Base-by-base conservation (phyloP, 1,284 basidiomycete species). In the Ganoderma lucidum region DNA sequence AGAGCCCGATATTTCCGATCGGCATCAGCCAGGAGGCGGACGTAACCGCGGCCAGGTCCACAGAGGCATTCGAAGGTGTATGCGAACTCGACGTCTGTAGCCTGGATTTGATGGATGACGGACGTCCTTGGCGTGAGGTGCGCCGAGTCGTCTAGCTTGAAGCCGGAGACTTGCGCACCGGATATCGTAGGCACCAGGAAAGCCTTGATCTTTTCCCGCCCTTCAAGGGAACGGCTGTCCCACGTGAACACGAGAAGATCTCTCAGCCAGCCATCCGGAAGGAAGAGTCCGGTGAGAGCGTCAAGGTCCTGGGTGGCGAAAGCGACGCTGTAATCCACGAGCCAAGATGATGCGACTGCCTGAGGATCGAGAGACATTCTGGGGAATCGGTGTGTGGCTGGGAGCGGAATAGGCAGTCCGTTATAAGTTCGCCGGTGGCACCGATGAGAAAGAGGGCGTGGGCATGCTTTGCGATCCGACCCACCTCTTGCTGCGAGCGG, bases 161-260 rank as follows among this genome's bases (percentile, higher is more conserved):
- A 63, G 58, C 78, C 71, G 15, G 74, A 72, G 15, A 83, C 68
- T 17, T 74, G 65, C 8, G 77, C 75, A 8, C 63, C 19, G 8
- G 72, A 48, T 23, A 82, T 73, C 6, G 73, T 73, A 69, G 84
- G 82, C 2, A 64, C 58, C 37, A 88, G 78, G 77, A 88, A 86
- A 41, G 75, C 73, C 0, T 70, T 73, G 71, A 91, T 85, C 63
- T 77, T 75, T 2, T 78, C 63, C 12, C 72, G 67, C 6, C 86
- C 84, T 67, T 83, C 81, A 73, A 90, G 86, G 0, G 89, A 88
- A 44, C 89, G 86, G 70, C 88, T 85, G 74, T 89, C 85, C 88
- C 88, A 91, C 3, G 89, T 88, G 60, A 90, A 80, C 0, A 87
- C 82, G 12, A 90, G 82, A 66, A 88, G 82, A 75, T 91, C 90